phyloP scores from a whole-genome alignment of 2,329 filamentous ascomycete species.

The Phyllosticta paracitricarpa region DNA sequence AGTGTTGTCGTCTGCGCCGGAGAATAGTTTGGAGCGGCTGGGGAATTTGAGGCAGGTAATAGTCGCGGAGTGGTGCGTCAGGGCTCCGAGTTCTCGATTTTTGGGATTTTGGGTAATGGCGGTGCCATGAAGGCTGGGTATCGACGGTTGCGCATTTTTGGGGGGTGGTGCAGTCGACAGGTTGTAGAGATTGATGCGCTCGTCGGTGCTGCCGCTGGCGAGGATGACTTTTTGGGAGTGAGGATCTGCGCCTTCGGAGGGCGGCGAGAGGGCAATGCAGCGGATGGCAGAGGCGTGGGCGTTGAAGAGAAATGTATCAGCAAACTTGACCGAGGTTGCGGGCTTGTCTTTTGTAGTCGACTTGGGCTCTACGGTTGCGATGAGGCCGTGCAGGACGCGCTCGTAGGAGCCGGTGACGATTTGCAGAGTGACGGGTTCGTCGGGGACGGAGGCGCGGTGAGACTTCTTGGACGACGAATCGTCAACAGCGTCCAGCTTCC shows the following conservation, averaged over 20 bases:
- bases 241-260: conserved; percentile 44
- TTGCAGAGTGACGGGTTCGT: conserved; percentile 51
- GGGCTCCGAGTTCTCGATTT: conserved; percentile 77
- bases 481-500: conserved; percentile 23
- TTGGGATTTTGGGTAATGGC: conserved; percentile 73
- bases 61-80: conserved; percentile 77
- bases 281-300: conserved; percentile 85
- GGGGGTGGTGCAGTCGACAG: conserved; percentile 51
- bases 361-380: conserved; percentile 49
- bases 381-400: conserved; percentile 79
- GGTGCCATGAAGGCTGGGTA: conserved; percentile 60
- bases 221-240: conserved; percentile 76
- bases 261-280: conserved; percentile 74
- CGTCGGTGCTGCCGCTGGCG: conserved; percentile 85
- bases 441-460: conserved; percentile 13
- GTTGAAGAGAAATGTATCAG: conserved; percentile 92
- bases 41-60: conserved; percentile 76
- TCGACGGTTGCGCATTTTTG: conserved; percentile 46
- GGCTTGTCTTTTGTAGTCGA: conserved; percentile 4
- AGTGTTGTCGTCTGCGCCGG: conserved; percentile 81
- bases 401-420: conserved; percentile 93
- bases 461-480: conserved; percentile 15
- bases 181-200: conserved; percentile 89
- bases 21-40: conserved; percentile 75
- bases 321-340: conserved; percentile 50